Conservation (phyloP, 1,139 yeast species). For the Saccharomyces hybrid region DNA sequence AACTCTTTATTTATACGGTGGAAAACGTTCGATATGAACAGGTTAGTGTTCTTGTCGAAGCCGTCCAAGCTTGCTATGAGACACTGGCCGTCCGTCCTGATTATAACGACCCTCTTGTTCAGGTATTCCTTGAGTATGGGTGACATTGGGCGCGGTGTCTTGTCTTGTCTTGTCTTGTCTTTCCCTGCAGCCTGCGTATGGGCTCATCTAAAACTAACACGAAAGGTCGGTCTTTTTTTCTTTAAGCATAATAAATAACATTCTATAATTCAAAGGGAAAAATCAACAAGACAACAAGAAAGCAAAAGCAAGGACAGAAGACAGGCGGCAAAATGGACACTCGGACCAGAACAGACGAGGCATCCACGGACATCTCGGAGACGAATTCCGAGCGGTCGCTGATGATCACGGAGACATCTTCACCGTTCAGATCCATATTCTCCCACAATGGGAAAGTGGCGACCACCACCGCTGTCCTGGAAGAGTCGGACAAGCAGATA, state of each 20-base stretch:
- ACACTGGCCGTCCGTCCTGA: slow-evolving; percentile 78
- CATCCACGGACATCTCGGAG: slow-evolving; percentile 4
- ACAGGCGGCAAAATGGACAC: not conserved
- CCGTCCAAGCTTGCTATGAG: slow-evolving; percentile 68
- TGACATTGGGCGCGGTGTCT: slow-evolving; percentile 20
- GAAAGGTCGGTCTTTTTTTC: not conserved
- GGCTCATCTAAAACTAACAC: not conserved
- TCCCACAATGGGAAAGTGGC: not conserved
- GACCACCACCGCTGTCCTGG: slow-evolving; percentile 9
- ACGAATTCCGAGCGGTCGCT: not conserved
- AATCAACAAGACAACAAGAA: not conserved
- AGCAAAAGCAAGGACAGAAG: not conserved
- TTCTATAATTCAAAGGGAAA: not conserved
- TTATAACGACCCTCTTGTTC: slow-evolving; percentile 49
- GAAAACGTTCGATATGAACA: slow-evolving; percentile 54
- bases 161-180: slow-evolving; percentile 9
- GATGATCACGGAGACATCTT: slow-evolving; percentile 5
- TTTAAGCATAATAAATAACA: not conserved
- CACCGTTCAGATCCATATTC: slow-evolving; percentile 3
- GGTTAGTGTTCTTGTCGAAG: slow-evolving; percentile 71
- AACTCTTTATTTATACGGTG: slow-evolving; percentile 40
- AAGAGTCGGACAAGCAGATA: slow-evolving; percentile 33
- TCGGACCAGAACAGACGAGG: not conserved
- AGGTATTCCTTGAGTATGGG: slow-evolving; percentile 29
- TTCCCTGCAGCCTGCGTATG: slow-evolving; percentile 2